A percentile compares a stretch with the other conserved stretches of the same genome.
Evolutionary conservation across 2,329 filamentous ascomycete species (phyloP).

Genomic region (Alternaria gansuensis): DNA sequence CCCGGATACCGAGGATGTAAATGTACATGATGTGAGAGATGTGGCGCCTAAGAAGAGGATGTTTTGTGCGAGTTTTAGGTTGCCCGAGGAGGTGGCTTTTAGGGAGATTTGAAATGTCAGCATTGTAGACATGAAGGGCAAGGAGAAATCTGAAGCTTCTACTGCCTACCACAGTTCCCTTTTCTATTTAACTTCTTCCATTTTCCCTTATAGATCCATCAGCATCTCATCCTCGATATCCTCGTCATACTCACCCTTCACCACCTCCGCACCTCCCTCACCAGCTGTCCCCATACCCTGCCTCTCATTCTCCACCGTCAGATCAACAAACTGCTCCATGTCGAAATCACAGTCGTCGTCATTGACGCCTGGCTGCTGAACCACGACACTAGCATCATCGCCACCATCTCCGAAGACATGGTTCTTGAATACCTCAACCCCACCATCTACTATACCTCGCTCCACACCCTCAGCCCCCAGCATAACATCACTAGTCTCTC

Average conservation of each 20-base stretch:
- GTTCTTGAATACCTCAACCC: neutral
- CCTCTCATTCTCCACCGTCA: constrained; percentile 3
- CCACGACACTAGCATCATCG: neutral
- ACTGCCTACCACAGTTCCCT: too few species aligned
- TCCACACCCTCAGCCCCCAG: neutral
- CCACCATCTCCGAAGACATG: neutral
- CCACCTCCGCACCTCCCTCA: constrained; percentile 9
- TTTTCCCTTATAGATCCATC: constrained; percentile 29
- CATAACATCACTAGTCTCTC: neutral
- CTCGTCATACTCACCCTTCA: constrained; percentile 12
- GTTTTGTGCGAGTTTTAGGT: constrained; percentile 92
- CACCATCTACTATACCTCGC: neutral
- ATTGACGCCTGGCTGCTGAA: neutral
- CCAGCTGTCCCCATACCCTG: constrained; percentile 9
- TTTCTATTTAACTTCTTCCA: neutral
- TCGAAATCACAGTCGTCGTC: neutral
- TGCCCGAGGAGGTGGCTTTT: constrained; percentile 86
- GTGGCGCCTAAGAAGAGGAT: constrained; percentile 95
- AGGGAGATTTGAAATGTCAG: constrained; percentile 41
- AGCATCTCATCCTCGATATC: constrained; percentile 41
- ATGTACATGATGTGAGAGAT: constrained; percentile 75
- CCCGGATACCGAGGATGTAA: constrained; percentile 65
- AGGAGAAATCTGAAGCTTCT: too few species aligned
- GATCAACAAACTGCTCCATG: neutral
- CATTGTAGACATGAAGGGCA: too few species aligned